A percentile compares a stretch with the other conserved stretches of the same genome.
Conservation (phyloP, 2,329 filamentous ascomycete genomes). For the Sporothrix inflata region DNA sequence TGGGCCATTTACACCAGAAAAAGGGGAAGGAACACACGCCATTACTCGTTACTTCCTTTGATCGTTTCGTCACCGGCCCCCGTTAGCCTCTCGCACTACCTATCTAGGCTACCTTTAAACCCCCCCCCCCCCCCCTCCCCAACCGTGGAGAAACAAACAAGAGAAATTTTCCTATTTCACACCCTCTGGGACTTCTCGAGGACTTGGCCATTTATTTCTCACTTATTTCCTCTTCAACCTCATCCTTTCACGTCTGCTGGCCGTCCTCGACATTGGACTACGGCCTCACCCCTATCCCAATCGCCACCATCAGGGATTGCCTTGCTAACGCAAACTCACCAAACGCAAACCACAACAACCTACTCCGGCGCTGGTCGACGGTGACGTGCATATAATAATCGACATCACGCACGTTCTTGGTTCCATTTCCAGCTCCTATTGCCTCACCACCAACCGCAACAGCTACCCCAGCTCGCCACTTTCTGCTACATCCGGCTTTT, state of each 20-base stretch:
- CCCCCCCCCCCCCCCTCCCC: background rate
- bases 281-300: background rate
- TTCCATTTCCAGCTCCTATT: background rate
- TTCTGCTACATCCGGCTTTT: background rate
- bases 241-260: background rate
- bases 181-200: background rate
- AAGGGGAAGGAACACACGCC: background rate
- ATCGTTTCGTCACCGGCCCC: constrained; percentile 25
- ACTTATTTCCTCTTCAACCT: background rate
- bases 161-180: background rate
- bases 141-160: constrained; percentile 3
- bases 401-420: constrained; percentile 9
- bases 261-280: background rate
- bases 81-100: constrained; percentile 32
- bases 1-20: constrained; percentile 15
- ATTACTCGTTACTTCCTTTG: constrained; percentile 21
- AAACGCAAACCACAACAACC: background rate
- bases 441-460: background rate
- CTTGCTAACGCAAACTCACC: background rate
- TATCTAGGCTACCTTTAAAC: constrained; percentile 28
- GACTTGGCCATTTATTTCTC: background rate
- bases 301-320: constrained; percentile 10
- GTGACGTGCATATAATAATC: constrained; percentile 16
- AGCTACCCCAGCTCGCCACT: background rate
- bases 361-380: background rate